Evolutionary conservation across 139 green algal genomes (phyloP).

Genomic region (Chlorella sp.): DNA sequence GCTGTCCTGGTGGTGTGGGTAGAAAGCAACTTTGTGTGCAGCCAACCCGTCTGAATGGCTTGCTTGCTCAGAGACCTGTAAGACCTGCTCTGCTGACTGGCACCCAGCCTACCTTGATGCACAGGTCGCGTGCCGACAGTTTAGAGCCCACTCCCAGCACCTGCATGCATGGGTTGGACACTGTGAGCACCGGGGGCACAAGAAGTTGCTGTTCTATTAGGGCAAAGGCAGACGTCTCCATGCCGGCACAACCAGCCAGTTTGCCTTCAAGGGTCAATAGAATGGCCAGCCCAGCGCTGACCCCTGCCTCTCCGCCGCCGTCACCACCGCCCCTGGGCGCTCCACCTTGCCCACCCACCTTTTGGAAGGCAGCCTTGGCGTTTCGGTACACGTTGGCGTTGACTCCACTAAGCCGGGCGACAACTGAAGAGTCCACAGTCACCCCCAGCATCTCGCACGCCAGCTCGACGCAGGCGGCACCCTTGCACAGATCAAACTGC

Average conservation of each 20-base stretch:
- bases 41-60: too few relatives aligned
- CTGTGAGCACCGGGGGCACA: too few relatives aligned
- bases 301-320: too few relatives aligned
- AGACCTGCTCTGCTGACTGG: too few relatives aligned
- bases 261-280: too few relatives aligned
- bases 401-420: slow-evolving; percentile 12
- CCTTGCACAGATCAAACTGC: slow-evolving; percentile 43
- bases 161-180: too few relatives aligned
- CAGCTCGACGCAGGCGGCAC: slow-evolving; percentile 44
- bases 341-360: slow-evolving; percentile 5
- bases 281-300: too few relatives aligned
- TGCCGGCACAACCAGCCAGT: too few relatives aligned
- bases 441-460: slow-evolving; percentile 27
- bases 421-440: neutral
- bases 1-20: neutral
- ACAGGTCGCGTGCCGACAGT: slow-evolving; percentile 37
- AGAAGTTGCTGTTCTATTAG: too few relatives aligned
- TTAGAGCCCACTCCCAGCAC: slow-evolving; percentile 18
- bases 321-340: too few relatives aligned
- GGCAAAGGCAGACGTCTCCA: too few relatives aligned
- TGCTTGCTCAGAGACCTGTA: too few relatives aligned
- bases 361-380: slow-evolving; percentile 29
- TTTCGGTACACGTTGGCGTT: slow-evolving; percentile 36
- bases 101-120: slow-evolving; percentile 27
- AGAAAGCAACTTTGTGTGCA: neutral